Evolutionary conservation across 768 basidiomycete species (phyloP), one percentile per base, ranked within the genome.

Genomic region (Suillus ampliporus): DNA sequence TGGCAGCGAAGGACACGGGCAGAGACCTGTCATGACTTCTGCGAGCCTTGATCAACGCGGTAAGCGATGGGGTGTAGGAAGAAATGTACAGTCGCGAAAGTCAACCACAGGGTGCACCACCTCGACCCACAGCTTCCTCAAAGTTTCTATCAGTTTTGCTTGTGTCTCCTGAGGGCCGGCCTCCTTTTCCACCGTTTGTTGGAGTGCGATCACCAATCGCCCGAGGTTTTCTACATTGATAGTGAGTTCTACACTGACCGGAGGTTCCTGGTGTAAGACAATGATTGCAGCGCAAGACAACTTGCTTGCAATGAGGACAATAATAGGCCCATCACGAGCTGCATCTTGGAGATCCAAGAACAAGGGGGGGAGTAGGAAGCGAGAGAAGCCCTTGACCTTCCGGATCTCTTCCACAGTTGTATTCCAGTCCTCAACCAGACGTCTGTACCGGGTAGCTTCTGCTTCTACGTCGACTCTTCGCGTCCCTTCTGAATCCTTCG

Each of bases 281-380:
- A 66, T 67, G 19, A 63, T 23, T 21, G 58, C 62, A 53, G 62
- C 51, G 38, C 59, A 59, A 57, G 61, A 54, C 31, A 34, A 56
- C 23, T 11, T 23, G 40, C 51, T 46, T 7, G 43, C 61, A 35
- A 47, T 56, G 19, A 61, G 31, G 6, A 61, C 47, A 23, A 61
- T 61, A 6, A 61, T 46, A 4, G 52, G 61, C 9, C 61, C 61
- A 52, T 47, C 61, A 14, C 23, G 37, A 46, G 52, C 60, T 40
- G 62, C 66, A 9, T n/a, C 34, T 9, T 26, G 40, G 3, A 67
- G 47, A 14, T 57, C 60, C 1, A 34, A 19, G n/a, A n/a, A n/a
- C n/a, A n/a, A n/a, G n/a, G n/a, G n/a, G n/a, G 67, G 61, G 15
- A 51, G 50, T 7, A 69, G 43, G 38, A 69, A 68, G 9, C 64